Conservation (phyloP, 805 yeast genomes). For the Brettanomyces naardenensis region DNA sequence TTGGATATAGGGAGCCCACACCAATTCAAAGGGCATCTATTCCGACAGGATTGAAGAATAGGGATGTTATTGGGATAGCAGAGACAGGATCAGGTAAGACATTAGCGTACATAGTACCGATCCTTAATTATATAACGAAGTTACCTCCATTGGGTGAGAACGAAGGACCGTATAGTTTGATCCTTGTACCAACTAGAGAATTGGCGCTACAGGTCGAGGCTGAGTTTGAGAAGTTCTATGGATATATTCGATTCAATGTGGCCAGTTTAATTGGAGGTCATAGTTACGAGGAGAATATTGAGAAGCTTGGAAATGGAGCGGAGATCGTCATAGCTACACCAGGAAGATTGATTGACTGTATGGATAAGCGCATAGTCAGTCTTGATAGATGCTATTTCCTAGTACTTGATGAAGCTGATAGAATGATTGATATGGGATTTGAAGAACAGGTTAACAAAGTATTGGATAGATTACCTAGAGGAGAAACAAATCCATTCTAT, state of each 20-base stretch:
- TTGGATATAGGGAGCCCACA: slow-evolving; percentile 61
- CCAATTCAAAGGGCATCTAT: slow-evolving; percentile 88
- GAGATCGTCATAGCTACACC: slow-evolving; percentile 91
- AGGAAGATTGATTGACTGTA: slow-evolving; percentile 77
- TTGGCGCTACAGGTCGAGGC: slow-evolving; percentile 77
- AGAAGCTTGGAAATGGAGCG: slow-evolving; percentile 52
- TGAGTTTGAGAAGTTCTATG: slow-evolving; percentile 38
- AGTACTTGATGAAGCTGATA: slow-evolving; percentile 89
- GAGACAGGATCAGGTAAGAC: slow-evolving; percentile 98
- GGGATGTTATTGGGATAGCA: slow-evolving; percentile 84
- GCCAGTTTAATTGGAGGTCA: slow-evolving; percentile 87
- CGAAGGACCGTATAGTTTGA: slow-evolving; percentile 68
- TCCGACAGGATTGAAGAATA: slow-evolving; percentile 51
- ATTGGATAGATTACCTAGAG: slow-evolving; percentile 43
- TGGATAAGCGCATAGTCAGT: slow-evolving; percentile 58
- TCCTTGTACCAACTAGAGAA: slow-evolving; percentile 91
- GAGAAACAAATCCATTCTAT: slow-evolving; percentile 32
- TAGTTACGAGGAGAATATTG: slow-evolving; percentile 64
- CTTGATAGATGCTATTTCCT: slow-evolving; percentile 57
- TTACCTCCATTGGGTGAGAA: slow-evolving; percentile 35
- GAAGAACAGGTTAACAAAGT: slow-evolving; percentile 69
- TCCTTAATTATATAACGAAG: slow-evolving; percentile 45
- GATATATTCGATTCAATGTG: slow-evolving; percentile 33
- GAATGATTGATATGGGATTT: slow-evolving; percentile 94
- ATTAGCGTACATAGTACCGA: slow-evolving; percentile 70